Conservation (phyloP, 148 eudicot species). For the Fagopyrum esculentum region DNA sequence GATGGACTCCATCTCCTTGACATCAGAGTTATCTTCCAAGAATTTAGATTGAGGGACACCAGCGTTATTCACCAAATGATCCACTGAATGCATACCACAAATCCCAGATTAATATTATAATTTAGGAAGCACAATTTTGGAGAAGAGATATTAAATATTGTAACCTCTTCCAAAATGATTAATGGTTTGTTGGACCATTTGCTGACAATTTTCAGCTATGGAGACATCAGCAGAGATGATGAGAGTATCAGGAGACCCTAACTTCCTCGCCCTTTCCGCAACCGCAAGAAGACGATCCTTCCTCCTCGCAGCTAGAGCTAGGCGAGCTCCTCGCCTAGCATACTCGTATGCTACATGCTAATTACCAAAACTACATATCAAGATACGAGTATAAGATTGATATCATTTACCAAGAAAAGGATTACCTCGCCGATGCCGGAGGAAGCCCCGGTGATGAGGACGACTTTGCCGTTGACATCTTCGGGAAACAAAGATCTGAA, state of each 20-base stretch:
- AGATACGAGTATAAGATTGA: too few relatives aligned
- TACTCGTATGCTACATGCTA: constrained; percentile 17
- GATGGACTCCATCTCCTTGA: not conserved
- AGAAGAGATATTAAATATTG: too few relatives aligned
- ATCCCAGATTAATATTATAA: too few relatives aligned
- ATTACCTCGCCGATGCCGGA: constrained; percentile 24
- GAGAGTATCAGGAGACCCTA: constrained; percentile 24
- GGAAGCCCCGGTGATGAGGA: constrained; percentile 24
- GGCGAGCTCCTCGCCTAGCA: constrained; percentile 13
- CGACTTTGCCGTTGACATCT: constrained; percentile 15
- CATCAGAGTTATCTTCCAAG: not conserved
- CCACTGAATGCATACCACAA: not conserved
- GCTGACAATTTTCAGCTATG: constrained; percentile 14
- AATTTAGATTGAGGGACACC: not conserved
- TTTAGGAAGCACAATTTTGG: too few relatives aligned
- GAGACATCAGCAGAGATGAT: constrained; percentile 22
- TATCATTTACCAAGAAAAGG: too few relatives aligned
- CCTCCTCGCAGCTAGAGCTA: constrained; percentile 25
- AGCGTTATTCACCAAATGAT: not conserved
- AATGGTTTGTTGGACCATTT: constrained; percentile 18
- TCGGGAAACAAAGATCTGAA: not conserved
- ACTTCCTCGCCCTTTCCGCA: constrained; percentile 15
- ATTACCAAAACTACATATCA: not conserved
- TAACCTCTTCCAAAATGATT: constrained; percentile 24
- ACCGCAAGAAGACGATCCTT: constrained; percentile 15